Conservation (phyloP, 345 rosid species). For the Ceriops zippeliana region DNA sequence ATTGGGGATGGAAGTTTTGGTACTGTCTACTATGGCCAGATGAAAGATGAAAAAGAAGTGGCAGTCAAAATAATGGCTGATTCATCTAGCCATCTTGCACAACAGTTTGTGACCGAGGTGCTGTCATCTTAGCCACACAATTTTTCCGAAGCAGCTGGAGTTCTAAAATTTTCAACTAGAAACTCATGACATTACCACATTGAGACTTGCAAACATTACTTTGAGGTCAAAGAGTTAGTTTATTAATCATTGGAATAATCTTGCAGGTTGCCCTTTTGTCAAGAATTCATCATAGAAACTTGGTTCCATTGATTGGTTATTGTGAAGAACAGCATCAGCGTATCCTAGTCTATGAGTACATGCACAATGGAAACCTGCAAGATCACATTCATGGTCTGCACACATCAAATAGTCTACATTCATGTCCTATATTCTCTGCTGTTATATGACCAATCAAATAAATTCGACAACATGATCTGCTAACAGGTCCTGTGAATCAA, state of each 20-base stretch:
- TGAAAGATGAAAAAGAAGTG: constrained; percentile 94
- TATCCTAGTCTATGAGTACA: constrained; percentile 81
- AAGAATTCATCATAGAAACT: constrained; percentile 93
- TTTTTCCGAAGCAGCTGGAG: background rate
- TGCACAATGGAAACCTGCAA: constrained; percentile 91
- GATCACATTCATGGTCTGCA: constrained; percentile 76
- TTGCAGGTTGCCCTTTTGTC: constrained; percentile 87
- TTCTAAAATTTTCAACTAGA: background rate
- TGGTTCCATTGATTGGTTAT: constrained; percentile 92
- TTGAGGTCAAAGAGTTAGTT: background rate
- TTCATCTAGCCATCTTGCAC: constrained; percentile 52
- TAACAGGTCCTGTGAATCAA: constrained; percentile 56
- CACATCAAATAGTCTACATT: background rate
- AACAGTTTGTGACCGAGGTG: constrained; percentile 98
- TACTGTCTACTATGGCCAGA: constrained; percentile 80
- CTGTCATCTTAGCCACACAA: constrained; percentile 1
- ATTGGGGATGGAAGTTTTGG: constrained; percentile 97
- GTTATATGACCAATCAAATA: background rate
- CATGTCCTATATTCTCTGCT: constrained; percentile 4
- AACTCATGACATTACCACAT: background rate
- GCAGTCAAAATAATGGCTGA: constrained; percentile 89
- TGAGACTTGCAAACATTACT: background rate
- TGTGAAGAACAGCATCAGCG: constrained; percentile 79
- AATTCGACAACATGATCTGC: constrained; percentile 5
- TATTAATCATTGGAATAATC: constrained; percentile 4